phyloP scores from a whole-genome alignment of 495 filamentous ascomycete species.

The Neurospora sp. region DNA sequence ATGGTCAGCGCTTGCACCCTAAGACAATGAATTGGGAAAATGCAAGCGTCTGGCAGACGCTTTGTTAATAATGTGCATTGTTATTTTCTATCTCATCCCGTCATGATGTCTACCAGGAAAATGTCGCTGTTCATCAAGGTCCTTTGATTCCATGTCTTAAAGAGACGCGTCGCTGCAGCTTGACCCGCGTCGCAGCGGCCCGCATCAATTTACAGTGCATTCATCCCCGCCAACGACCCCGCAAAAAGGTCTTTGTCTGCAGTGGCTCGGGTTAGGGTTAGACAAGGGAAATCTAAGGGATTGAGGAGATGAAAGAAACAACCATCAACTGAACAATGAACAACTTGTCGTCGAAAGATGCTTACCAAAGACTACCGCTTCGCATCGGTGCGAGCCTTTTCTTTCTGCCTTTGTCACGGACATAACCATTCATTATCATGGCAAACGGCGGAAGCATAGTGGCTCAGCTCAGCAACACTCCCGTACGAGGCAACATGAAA shows the following conservation, averaged over 20 bases:
- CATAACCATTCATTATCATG: not conserved
- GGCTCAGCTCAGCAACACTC: not conserved
- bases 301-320: not conserved
- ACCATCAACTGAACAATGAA: not conserved
- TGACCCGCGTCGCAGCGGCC: not conserved
- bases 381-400: not conserved
- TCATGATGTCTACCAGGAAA: not conserved
- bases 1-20: no score
- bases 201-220: not conserved
- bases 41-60: not conserved
- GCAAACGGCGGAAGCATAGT: not conserved
- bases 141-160: not conserved
- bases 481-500: not conserved
- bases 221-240: not conserved
- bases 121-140: not conserved
- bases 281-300: not conserved
- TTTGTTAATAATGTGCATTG: not conserved
- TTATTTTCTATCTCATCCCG: not conserved
- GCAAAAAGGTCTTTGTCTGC: not conserved
- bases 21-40: no score
- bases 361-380: not conserved
- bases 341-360: not conserved
- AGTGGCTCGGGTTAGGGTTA: not conserved
- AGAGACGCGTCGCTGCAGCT: not conserved
- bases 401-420: not conserved